phyloP scores from a whole-genome alignment of 2,329 filamentous ascomycete genomes.

The Penicillium sp. region DNA sequence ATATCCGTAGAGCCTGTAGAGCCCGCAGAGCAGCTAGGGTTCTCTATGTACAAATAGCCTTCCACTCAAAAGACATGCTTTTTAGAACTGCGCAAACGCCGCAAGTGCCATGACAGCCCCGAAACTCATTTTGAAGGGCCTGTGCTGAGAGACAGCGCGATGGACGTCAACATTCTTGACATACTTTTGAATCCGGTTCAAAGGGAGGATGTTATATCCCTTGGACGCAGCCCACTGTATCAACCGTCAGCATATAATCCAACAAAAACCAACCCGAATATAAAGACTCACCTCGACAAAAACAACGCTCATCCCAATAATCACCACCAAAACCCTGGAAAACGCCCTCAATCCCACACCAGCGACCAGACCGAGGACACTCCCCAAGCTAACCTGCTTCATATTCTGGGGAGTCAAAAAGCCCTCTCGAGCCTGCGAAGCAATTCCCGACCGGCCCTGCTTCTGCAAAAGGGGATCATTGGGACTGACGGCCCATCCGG shows the following conservation, averaged over 20 bases:
- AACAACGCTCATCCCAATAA: slow-evolving; percentile 44
- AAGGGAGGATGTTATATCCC: slow-evolving; percentile 45
- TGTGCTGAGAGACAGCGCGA: slow-evolving; percentile 36
- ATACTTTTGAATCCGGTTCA: slow-evolving; percentile 39
- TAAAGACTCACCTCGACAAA: slow-evolving; percentile 38
- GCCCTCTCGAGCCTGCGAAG: slow-evolving; percentile 9
- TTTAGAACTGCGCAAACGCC: slow-evolving; percentile 43
- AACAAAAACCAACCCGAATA: neutral
- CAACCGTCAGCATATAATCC: slow-evolving; percentile 1
- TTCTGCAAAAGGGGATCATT: slow-evolving; percentile 24
- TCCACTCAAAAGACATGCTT: neutral
- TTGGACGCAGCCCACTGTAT: slow-evolving; percentile 44
- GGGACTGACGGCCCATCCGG: slow-evolving; percentile 26
- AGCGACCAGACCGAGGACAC: slow-evolving; percentile 42
- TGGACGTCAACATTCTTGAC: slow-evolving; percentile 41
- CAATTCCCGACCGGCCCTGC: slow-evolving; percentile 22
- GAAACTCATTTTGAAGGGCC: slow-evolving; percentile 47
- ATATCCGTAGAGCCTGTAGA: neutral
- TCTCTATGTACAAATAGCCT: slow-evolving; percentile 14
- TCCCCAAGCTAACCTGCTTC: slow-evolving; percentile 45
- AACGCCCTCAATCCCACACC: slow-evolving; percentile 45
- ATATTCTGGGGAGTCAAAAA: slow-evolving; percentile 36
- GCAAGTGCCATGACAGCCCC: slow-evolving; percentile 44
- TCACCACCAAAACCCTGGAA: slow-evolving; percentile 42
- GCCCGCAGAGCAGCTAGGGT: neutral